Evolutionary conservation across 805 yeast genomes (phyloP).

Genomic region (Candida rishiriensis): DNA sequence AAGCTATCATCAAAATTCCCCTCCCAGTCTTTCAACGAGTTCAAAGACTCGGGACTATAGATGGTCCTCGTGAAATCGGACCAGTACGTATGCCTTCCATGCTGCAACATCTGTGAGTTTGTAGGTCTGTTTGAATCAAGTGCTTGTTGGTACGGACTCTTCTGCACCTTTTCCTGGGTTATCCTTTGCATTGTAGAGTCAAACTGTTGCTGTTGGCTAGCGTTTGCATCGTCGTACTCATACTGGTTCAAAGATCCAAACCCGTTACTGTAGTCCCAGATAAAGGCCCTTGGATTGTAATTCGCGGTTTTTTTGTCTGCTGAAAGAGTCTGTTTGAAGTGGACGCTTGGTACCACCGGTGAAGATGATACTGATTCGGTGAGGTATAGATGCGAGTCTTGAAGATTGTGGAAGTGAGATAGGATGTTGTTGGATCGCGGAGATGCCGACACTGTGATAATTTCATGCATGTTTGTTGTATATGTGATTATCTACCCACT

Average conservation of each 20-base stretch:
- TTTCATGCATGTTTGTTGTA: constrained; percentile 52
- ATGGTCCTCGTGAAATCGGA: constrained; percentile 71
- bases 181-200: constrained; percentile 29
- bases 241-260: constrained; percentile 60
- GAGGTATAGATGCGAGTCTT: constrained; percentile 63
- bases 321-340: constrained; percentile 39
- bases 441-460: constrained; percentile 68
- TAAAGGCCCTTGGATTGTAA: constrained; percentile 75
- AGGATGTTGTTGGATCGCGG: constrained; percentile 70
- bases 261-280: constrained; percentile 82
- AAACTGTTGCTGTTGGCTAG: background rate
- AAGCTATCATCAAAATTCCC: constrained; percentile 33
- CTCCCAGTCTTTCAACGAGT: constrained; percentile 57
- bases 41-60: constrained; percentile 56
- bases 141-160: constrained; percentile 59
- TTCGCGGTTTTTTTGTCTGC: constrained; percentile 41
- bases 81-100: constrained; percentile 60
- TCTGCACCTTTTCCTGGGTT: constrained; percentile 32
- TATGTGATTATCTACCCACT: too few relatives aligned
- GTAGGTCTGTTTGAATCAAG: constrained; percentile 46
- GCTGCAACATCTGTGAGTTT: constrained; percentile 16
- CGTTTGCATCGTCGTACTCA: constrained; percentile 36
- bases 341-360: constrained; percentile 41
- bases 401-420: constrained; percentile 78
- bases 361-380: constrained; percentile 23